phyloP scores from a whole-genome alignment of 768 basidiomycete genomes.

The Lentinula detonsa region DNA sequence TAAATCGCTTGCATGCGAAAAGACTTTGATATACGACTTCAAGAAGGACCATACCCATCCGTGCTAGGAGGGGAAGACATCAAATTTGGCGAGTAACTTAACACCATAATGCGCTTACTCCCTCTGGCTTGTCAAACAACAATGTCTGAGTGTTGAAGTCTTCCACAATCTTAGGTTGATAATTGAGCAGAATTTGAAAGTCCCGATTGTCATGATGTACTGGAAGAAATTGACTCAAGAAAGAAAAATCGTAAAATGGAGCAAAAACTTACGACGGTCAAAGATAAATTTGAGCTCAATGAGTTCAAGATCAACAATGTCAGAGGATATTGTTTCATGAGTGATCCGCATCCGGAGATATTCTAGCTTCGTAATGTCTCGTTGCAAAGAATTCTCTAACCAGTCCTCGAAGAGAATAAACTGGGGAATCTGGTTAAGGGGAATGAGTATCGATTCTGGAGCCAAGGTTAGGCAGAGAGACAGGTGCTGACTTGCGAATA shows the following conservation, averaged over 20 bases:
- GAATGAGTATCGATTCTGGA: no score
- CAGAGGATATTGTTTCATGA: constrained; percentile 65
- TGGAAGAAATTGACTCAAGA: constrained; percentile 19
- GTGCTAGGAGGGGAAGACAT: constrained; percentile 30
- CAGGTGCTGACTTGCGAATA: constrained; percentile 61
- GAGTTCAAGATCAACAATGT: constrained; percentile 76
- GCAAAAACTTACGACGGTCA: constrained; percentile 49
- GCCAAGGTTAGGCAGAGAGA: background rate
- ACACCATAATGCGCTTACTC: constrained; percentile 36
- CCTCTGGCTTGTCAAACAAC: constrained; percentile 56
- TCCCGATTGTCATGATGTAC: constrained; percentile 87
- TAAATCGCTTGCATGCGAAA: constrained; percentile 75
- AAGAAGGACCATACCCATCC: constrained; percentile 72
- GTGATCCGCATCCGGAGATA: constrained; percentile 78
- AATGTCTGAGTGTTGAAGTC: constrained; percentile 64
- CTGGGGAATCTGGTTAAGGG: constrained; percentile 59
- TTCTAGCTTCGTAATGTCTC: constrained; percentile 78
- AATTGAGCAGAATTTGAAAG: constrained; percentile 69
- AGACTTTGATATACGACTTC: constrained; percentile 70
- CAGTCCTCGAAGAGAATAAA: constrained; percentile 78
- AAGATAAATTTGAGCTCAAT: constrained; percentile 82
- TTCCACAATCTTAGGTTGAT: constrained; percentile 53
- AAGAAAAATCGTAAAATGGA: background rate
- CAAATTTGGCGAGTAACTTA: background rate
- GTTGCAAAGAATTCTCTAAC: constrained; percentile 79